Percentiles rank a stretch among this genome's conserved stretches.
Evolutionary conservation across 257 asterid species (phyloP).

Genomic region (Solanum lignicaule): DNA sequence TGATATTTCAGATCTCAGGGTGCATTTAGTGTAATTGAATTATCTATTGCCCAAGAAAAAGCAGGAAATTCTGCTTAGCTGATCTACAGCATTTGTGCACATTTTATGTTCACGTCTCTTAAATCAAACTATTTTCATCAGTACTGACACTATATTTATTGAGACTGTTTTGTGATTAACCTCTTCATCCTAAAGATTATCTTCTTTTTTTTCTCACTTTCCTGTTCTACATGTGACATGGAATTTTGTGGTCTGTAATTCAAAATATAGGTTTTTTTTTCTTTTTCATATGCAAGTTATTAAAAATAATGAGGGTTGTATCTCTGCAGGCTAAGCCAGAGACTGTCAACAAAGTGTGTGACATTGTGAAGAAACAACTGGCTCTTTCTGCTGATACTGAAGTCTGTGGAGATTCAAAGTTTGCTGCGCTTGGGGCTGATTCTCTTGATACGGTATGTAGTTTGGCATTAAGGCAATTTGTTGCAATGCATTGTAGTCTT

Average conservation of each 20-base stretch:
- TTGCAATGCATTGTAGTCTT: not conserved
- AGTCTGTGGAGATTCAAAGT: slow-evolving; percentile 67
- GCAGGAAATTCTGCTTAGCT: not conserved
- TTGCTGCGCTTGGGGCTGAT: slow-evolving; percentile 82
- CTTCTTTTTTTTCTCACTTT: not conserved
- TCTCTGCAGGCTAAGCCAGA: slow-evolving; percentile 76
- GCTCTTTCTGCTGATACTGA: slow-evolving; percentile 54
- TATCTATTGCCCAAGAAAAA: not conserved
- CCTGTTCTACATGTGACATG: not conserved
- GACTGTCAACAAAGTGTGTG: slow-evolving; percentile 67
- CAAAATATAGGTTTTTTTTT: not conserved
- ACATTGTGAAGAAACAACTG: slow-evolving; percentile 76
- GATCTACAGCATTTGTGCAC: not conserved
- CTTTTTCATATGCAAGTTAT: not conserved
- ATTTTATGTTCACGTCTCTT: not conserved
- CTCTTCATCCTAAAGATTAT: not conserved
- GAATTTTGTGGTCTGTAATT: not conserved
- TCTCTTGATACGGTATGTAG: slow-evolving; percentile 84
- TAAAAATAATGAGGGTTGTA: not conserved
- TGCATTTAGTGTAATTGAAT: not conserved
- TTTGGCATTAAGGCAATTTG: not conserved
- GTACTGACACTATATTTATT: not conserved
- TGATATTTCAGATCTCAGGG: not conserved
- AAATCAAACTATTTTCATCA: not conserved
- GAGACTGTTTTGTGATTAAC: not conserved